Evolutionary conservation across 345 rosid species (phyloP), one percentile per base, ranked within the genome.

Genomic region (Aethionema arabicum): DNA sequence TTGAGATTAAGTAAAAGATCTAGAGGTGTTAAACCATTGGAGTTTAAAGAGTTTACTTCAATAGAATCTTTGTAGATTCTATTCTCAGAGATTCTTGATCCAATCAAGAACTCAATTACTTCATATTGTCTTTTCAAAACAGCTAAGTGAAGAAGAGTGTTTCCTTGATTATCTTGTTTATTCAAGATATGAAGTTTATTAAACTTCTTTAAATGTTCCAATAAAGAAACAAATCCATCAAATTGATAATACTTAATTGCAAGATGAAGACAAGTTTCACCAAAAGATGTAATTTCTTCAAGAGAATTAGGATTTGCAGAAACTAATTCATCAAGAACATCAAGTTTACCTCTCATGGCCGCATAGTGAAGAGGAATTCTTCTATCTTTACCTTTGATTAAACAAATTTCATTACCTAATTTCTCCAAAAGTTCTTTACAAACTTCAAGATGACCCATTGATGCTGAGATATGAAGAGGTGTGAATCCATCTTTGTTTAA

Each of bases 321-420:
- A 0, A 79, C 56, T 61, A 68, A 49, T 55, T 68, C 71, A 48
- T 60, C 47, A 15, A 77, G 45, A 64, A 68, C 68, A 10, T 56
- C 11, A 46, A 62, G 40, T 40, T 65, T 74, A 5, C 80, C 75
- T 36, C 73, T 70, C 55, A 64, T 67, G 11, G 70, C 67, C 11
- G 74, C 73, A 36, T 61, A 77, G 49, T 77, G 81, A 59, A 77
- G 78, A 7, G 77, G 63, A 53, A 74, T 55, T 62, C 44, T 74
- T 9, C 72, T 61, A 1, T 74, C 81, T 64, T 66, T 68, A 30
- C 83, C 81, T 64, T 80, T 77, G 53, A 75, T 47, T 33, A 69
- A 74, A 35, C 79, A 75, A 4, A 77, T 60, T 31, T 67, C 59
- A 52, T 38, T 11, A 2, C 74, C 68, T 31, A 63, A 43, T 63